Evolutionary conservation across 192 early-diverging fungal species (phyloP), one percentile per base, ranked within the genome.

Genomic region (Podila clonocystis): DNA sequence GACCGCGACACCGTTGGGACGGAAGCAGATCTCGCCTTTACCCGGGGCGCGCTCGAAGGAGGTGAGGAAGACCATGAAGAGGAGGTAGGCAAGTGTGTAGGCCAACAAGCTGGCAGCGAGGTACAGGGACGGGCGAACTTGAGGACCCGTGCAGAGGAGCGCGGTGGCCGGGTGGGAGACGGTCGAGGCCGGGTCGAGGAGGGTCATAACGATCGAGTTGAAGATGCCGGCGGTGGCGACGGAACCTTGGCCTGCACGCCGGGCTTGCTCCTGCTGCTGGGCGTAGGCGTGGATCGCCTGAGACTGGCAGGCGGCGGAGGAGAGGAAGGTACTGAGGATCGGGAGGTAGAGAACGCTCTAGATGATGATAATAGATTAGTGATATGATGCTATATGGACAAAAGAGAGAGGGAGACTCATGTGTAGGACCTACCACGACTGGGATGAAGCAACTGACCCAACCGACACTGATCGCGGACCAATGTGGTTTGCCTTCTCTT

Each of bases 1-100:
- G 45, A 93, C 91, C 5, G 91, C 93, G n/a, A 92, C 87, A 41
- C 88, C 87, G 58, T 89, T 89, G n/a, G 91, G 89, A 60, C 86
- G 88, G 82, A 90, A 94, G 62, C 90, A 89, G 50, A 93, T 93
- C 82, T 94, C 93, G 59, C 90, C 91, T 20, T 89, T 82, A 9
- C 82, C 80, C 1, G 93, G 93, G 26, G 89, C 88, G 9, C 91
- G 87, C 57, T 94, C 93, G 65, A 91, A 90, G 0, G 91, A 91
- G 4, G 93, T 92, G 24, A 94, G 73, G 78, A 94, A 93, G 9
- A 90, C 78, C 13, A 91, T 92, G 62, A 93, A 82, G 33, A 93
- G 75, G 34, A 91, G 68, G 62, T 93, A 93, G 17, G 90, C 91
- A 9, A 88, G 67, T 0, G 89, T 86, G 62, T 93, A 94, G 3